Conservation (phyloP, 257 asterid species). For the Capsicum pubescens region DNA sequence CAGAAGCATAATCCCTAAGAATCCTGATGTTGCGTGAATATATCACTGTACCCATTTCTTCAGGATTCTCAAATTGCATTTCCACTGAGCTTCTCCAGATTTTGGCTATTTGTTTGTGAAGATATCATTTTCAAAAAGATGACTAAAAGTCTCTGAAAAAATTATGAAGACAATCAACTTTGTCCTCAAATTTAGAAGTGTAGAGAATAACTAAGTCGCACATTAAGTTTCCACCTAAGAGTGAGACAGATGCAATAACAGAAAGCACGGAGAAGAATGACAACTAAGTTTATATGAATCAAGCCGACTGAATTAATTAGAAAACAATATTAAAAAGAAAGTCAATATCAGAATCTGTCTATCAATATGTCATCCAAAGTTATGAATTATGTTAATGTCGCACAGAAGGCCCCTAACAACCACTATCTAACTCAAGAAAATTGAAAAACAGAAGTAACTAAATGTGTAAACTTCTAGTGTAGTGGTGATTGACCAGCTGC, state of each 20-base stretch:
- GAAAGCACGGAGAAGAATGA: constrained; percentile 3
- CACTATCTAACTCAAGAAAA: background rate
- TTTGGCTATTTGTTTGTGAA: background rate
- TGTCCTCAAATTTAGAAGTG: background rate
- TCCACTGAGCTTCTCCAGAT: background rate
- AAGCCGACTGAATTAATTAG: background rate
- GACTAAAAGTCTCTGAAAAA: background rate
- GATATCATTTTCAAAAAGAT: background rate
- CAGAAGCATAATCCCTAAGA: background rate
- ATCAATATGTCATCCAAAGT: constrained; percentile 1
- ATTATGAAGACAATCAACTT: background rate
- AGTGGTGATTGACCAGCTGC: background rate
- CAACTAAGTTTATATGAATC: background rate
- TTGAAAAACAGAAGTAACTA: background rate
- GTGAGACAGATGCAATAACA: background rate
- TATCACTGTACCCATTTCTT: background rate
- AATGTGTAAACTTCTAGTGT: background rate
- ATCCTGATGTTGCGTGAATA: background rate
- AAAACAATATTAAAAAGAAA: background rate
- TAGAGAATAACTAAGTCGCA: background rate
- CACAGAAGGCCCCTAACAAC: background rate
- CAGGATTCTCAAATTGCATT: background rate
- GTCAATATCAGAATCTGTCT: background rate
- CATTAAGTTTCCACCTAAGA: background rate
- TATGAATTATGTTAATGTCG: background rate